phyloP scores from a whole-genome alignment of 2,329 filamentous ascomycete genomes.

The Stagonosporopsis rhizophila region DNA sequence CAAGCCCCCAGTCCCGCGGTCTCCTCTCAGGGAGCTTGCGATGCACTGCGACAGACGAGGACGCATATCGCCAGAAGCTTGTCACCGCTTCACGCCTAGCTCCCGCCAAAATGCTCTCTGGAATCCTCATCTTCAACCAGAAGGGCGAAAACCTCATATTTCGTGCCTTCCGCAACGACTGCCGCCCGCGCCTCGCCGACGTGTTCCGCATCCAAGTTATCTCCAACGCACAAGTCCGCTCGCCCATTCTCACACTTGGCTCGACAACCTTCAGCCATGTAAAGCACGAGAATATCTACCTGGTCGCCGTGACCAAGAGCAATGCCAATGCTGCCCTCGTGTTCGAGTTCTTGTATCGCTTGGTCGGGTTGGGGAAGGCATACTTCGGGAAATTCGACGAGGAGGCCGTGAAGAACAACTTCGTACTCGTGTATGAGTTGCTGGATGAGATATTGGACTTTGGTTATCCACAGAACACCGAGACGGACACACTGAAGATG shows the following conservation, averaged over 20 bases:
- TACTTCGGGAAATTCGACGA: slow-evolving; percentile 99
- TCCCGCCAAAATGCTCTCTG: slow-evolving; percentile 77
- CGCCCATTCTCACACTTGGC: slow-evolving; percentile 94
- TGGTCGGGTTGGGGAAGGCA: slow-evolving; percentile 87
- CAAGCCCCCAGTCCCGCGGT: slow-evolving; percentile 6
- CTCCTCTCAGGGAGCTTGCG: slow-evolving; percentile 14
- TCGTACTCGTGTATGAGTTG: slow-evolving; percentile 97
- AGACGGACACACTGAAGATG: slow-evolving; percentile 99
- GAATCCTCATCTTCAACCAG: slow-evolving; percentile 98
- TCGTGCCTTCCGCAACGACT: slow-evolving; percentile 97
- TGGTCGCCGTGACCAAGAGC: slow-evolving; percentile 97
- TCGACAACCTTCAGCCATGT: slow-evolving; percentile 99
- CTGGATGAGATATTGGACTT: slow-evolving; percentile 99
- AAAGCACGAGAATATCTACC: slow-evolving; percentile 98
- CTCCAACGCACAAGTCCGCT: slow-evolving; percentile 95
- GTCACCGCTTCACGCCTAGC: slow-evolving; percentile 4
- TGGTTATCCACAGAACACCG: slow-evolving; percentile 97
- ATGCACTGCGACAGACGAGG: slow-evolving; percentile 7
- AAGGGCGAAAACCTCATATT: slow-evolving; percentile 99
- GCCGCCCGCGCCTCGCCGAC: slow-evolving; percentile 93
- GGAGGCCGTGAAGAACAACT: slow-evolving; percentile 99
- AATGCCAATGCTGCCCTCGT: slow-evolving; percentile 98
- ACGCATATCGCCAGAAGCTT: slow-evolving; percentile 2
- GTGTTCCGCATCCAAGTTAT: slow-evolving; percentile 99
- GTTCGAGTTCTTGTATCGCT: slow-evolving; percentile 95